phyloP scores from a whole-genome alignment of 2,329 filamentous ascomycete species.

The Penicillium sclerotigenum region DNA sequence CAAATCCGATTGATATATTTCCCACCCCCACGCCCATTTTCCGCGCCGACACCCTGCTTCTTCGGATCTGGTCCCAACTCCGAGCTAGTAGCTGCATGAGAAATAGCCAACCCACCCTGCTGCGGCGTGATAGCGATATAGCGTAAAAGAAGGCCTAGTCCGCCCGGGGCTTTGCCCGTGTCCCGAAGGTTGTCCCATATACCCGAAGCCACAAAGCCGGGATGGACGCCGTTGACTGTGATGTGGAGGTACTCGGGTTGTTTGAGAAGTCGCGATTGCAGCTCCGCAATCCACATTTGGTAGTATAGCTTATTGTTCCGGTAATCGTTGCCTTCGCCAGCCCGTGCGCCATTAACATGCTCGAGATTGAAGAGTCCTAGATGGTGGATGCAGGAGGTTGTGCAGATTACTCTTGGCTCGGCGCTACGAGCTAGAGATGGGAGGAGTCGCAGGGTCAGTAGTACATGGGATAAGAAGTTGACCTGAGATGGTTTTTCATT shows the following conservation, averaged over 20 bases:
- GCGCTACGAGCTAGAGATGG: constrained; percentile 14
- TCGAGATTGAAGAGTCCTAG: constrained; percentile 12
- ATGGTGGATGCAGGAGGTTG: constrained; percentile 17
- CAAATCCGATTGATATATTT: constrained; percentile 11
- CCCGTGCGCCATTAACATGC: constrained; percentile 3
- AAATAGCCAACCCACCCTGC: constrained; percentile 5
- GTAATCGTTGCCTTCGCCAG: constrained; percentile 9
- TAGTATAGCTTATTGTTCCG: constrained; percentile 16
- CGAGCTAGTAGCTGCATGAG: not conserved
- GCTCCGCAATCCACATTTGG: constrained; percentile 17
- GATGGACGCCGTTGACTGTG: constrained; percentile 16
- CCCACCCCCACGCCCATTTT: not conserved
- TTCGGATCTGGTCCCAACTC: constrained; percentile 1
- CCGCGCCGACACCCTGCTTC: not conserved
- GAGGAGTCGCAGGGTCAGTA: constrained; percentile 16
- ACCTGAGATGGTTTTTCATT: constrained; percentile 6
- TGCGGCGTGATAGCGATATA: constrained; percentile 8
- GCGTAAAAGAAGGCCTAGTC: not conserved
- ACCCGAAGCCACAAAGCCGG: constrained; percentile 15
- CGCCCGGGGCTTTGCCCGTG: not conserved
- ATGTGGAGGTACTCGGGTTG: constrained; percentile 14
- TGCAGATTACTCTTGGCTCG: constrained; percentile 15
- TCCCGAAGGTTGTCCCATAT: constrained; percentile 8
- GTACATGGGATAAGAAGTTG: constrained; percentile 16
- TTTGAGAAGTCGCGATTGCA: constrained; percentile 13